Conservation (phyloP, 495 filamentous ascomycete genomes). For the Letharia columbiana region DNA sequence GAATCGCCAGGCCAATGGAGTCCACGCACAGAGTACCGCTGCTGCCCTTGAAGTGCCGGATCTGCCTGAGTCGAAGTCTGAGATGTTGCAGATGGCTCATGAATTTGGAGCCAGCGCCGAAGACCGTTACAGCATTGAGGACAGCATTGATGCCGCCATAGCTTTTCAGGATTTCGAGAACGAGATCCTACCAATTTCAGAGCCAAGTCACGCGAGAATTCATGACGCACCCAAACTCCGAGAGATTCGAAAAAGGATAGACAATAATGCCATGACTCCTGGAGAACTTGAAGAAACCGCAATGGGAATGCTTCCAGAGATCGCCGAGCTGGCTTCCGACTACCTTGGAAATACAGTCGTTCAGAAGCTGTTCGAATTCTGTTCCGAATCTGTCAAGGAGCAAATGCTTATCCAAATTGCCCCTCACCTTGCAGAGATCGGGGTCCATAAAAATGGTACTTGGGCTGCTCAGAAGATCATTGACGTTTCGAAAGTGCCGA, state of each 20-base stretch:
- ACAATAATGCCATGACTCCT: slow-evolving; percentile 78
- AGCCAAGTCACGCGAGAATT: slow-evolving; percentile 81
- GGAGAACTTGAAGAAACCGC: slow-evolving; percentile 90
- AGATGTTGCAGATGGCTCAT: slow-evolving; percentile 78
- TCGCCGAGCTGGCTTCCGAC: slow-evolving; percentile 87
- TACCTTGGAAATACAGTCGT: slow-evolving; percentile 99
- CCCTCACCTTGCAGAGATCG: slow-evolving; percentile 90
- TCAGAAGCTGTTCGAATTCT: slow-evolving; percentile 94
- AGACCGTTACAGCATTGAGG: slow-evolving; percentile 61
- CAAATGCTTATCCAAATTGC: slow-evolving; percentile 83
- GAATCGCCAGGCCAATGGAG: slow-evolving; percentile 31
- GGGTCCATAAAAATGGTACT: slow-evolving; percentile 96
- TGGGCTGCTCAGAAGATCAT: slow-evolving; percentile 99
- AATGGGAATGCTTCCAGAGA: slow-evolving; percentile 85
- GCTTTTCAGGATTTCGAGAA: slow-evolving; percentile 59
- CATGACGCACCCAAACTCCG: slow-evolving; percentile 93
- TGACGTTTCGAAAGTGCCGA: slow-evolving; percentile 78
- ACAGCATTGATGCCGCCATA: slow-evolving; percentile 67
- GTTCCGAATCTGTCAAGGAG: slow-evolving; percentile 82
- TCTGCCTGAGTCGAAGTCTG: slow-evolving; percentile 63
- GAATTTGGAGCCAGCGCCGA: slow-evolving; percentile 85
- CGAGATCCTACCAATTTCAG: slow-evolving; percentile 83
- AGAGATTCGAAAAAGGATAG: slow-evolving; percentile 94
- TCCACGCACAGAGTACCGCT: slow-evolving; percentile 34
- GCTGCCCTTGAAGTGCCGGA: slow-evolving; percentile 59